Evolutionary conservation across 2,329 filamentous ascomycete genomes (phyloP).

Genomic region (Trichoderma polysporum): DNA sequence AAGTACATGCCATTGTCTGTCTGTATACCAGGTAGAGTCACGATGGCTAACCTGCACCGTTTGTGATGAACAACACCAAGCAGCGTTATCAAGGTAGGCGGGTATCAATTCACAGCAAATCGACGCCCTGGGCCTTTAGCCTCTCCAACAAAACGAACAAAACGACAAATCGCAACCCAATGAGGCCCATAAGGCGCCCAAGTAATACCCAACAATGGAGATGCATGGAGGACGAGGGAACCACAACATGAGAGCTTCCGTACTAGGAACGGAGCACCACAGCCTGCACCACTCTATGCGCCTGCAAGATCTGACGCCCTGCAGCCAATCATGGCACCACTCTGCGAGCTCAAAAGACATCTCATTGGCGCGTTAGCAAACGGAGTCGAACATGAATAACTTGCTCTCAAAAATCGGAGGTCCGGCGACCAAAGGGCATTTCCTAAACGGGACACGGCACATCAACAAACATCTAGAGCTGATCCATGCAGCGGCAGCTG

Average conservation of each 20-base stretch:
- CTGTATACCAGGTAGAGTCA: not conserved
- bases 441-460: slow-evolving; percentile 9
- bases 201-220: slow-evolving; percentile 18
- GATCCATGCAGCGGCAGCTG: slow-evolving; percentile 10
- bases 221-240: not conserved
- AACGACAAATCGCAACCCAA: not conserved
- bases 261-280: slow-evolving; percentile 1
- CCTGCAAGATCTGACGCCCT: slow-evolving; percentile 4
- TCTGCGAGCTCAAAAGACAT: not conserved
- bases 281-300: not conserved
- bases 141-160: not conserved
- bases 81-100: not conserved
- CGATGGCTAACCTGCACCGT: not conserved
- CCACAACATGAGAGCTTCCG: slow-evolving; percentile 4
- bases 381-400: not conserved
- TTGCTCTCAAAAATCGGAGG: not conserved
- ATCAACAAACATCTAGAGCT: slow-evolving; percentile 14
- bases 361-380: not conserved
- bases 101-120: not conserved
- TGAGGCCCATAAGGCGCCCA: slow-evolving; percentile 10
- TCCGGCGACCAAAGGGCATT: not conserved
- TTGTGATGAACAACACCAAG: not conserved
- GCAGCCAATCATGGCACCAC: slow-evolving; percentile 6
- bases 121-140: not conserved
- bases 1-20: not conserved